A percentile compares a stretch with the other conserved stretches of the same genome.
Evolutionary conservation across 139 green algal species (phyloP).

Genomic region (Closterium sp.): DNA sequence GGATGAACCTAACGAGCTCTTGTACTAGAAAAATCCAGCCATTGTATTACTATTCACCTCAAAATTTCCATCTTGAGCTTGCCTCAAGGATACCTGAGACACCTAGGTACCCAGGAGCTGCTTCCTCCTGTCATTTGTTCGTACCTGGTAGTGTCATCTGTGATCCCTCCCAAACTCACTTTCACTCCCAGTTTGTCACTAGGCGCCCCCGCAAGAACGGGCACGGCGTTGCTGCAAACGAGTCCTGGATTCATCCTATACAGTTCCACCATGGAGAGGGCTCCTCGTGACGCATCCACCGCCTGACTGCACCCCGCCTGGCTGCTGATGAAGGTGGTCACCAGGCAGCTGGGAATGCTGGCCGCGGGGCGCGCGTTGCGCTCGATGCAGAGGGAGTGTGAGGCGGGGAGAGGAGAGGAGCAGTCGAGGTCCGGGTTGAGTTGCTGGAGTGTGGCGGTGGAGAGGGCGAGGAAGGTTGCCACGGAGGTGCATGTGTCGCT

Average conservation of each 20-base stretch:
- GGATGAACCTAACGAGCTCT: too few species aligned
- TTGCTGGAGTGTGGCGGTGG: neutral
- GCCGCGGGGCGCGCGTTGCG: neutral
- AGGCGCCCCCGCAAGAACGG: neutral
- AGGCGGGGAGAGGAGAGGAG: neutral
- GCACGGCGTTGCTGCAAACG: neutral
- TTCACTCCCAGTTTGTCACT: neutral
- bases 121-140: too few species aligned
- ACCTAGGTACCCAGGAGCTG: too few species aligned
- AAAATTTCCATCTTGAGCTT: too few species aligned
- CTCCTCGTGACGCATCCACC: neutral
- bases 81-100: too few species aligned
- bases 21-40: too few species aligned
- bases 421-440: neutral
- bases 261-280: neutral
- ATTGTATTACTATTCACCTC: too few species aligned
- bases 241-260: neutral
- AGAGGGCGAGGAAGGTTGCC: neutral
- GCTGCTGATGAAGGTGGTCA: neutral
- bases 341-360: neutral
- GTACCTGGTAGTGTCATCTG: neutral
- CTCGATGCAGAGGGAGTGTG: neutral
- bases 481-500: neutral
- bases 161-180: neutral
- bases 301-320: neutral